Evolutionary conservation across 2,329 filamentous ascomycete genomes (phyloP), one percentile per base, ranked within the genome.

Genomic region (Orbilia blumenaviensis): DNA sequence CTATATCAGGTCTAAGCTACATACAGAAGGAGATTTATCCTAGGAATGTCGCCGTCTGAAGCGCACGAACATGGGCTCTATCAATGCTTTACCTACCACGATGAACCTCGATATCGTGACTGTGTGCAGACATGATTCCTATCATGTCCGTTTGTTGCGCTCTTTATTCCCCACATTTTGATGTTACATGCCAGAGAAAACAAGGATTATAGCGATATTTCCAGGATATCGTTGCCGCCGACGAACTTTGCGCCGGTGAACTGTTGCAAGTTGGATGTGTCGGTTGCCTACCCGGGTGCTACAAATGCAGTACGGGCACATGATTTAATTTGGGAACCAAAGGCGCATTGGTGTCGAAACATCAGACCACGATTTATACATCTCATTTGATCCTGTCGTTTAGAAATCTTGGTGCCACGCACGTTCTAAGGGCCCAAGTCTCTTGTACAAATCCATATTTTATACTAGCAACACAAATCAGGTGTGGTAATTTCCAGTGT

Each of bases 261-360:
- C 10, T 56, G 52, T 56, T 56, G 52, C 29, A 56, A 36, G 52
- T 56, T 56, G 52, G 52, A 56, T 56, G 52, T 56, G 52, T 56
- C 52, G 32, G 52, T 25, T 56, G 52, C 52, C 52, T 56, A 56
- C 16, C 27, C 48, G 34, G 29, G 4, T 54, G 29, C 21, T 50
- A 25, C 7, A 25, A 29, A 21, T 21, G 27, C 27, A 34, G 48
- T 34, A 21, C 5, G 27, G 10, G 9, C 27, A 54, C 27, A 54
- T 54, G 48, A 52, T 48, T 48, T 1, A 23, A 25, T 44, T 44
- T 18, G 48, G 7, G 5, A 52, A 32, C 18, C 9, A 21, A 21
- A 44, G n/a, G n/a, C n/a, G n/a, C n/a, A n/a, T n/a, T n/a, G 41
- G 8, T 44, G n/a, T 7, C n/a, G 36, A 41, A 16, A 41, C 12